Evolutionary conservation across 2,329 filamentous ascomycete species (phyloP).

Genomic region (Pseudogymnoascus sp.): DNA sequence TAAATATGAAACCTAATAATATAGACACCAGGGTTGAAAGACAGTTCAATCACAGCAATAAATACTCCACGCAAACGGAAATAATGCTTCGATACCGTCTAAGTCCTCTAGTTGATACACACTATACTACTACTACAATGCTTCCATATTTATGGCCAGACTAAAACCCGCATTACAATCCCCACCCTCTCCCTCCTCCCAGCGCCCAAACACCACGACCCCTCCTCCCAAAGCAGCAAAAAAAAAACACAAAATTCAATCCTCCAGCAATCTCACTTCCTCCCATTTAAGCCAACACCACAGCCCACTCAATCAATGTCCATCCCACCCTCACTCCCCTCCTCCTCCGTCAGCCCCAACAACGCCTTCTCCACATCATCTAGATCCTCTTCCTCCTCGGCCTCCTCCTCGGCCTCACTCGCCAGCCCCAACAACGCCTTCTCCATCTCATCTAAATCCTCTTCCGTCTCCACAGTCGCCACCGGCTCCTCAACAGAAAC

Average conservation of each 20-base stretch:
- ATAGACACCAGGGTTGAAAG: background rate
- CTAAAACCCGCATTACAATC: conserved; percentile 7
- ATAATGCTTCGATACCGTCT: background rate
- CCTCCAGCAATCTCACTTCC: background rate
- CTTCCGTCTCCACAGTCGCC: conserved; percentile 31
- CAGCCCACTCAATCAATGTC: conserved; percentile 19
- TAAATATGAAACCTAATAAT: background rate
- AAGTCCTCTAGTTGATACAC: conserved; percentile 7
- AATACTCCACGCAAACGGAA: background rate
- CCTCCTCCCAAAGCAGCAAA: background rate
- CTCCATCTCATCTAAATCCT: conserved; percentile 48
- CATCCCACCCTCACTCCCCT: conserved; percentile 26
- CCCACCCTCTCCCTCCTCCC: background rate
- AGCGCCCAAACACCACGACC: conserved; percentile 5
- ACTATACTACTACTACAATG: conserved; percentile 8
- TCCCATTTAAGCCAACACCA: background rate
- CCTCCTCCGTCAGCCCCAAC: conserved; percentile 28
- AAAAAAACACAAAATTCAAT: background rate
- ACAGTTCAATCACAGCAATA: background rate
- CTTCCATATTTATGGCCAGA: background rate
- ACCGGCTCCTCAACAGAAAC: conserved; percentile 27
- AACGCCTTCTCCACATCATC: conserved; percentile 40
- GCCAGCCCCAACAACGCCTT: conserved; percentile 43
- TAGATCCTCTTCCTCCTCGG: conserved; percentile 36
- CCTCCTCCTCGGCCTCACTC: conserved; percentile 36